These are phyloP conservation scores for Calonectria henricotiae DNA, from an alignment of 2,329 filamentous ascomycete genomes.

Conservation along the genomic window DNA sequence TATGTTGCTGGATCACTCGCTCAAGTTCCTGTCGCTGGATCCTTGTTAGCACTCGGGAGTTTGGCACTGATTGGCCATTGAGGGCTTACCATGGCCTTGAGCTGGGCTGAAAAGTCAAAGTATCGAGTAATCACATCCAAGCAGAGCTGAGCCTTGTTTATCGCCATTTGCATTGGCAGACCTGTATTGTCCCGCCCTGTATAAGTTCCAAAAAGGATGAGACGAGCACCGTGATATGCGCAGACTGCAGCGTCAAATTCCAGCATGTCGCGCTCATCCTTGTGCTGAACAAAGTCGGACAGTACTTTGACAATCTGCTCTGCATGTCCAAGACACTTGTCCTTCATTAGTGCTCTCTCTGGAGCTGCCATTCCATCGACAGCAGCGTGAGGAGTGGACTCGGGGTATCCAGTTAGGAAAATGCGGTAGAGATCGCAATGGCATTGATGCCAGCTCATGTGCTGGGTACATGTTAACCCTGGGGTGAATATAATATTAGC, in stretches of 20 bases:
- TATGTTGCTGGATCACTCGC: conserved; percentile 49
- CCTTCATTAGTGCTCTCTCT: conserved; percentile 49
- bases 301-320: conserved; percentile 57
- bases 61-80: not conserved
- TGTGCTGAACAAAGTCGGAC: conserved; percentile 57
- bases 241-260: conserved; percentile 64
- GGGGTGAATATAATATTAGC: rapidly evolving
- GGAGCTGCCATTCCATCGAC: conserved; percentile 52
- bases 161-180: conserved; percentile 51
- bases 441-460: conserved; percentile 60
- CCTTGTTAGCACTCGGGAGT: not conserved
- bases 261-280: conserved; percentile 53
- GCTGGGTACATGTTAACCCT: conserved; percentile 33
- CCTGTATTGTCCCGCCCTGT: conserved; percentile 50
- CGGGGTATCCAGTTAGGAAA: conserved; percentile 61
- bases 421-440: conserved; percentile 64
- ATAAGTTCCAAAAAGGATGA: conserved; percentile 57
- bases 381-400: conserved; percentile 58
- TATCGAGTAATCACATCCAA: conserved; percentile 50
- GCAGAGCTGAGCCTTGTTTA: conserved; percentile 50
- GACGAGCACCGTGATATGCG: conserved; percentile 61
- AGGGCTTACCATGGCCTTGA: conserved; percentile 49
- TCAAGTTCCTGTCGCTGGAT: conserved; percentile 51
- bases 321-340: conserved; percentile 59
- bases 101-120: conserved; percentile 52